These are phyloP conservation scores for Spathaspora girioi DNA, from an alignment of 805 yeast species.

Conservation along the genomic window DNA sequence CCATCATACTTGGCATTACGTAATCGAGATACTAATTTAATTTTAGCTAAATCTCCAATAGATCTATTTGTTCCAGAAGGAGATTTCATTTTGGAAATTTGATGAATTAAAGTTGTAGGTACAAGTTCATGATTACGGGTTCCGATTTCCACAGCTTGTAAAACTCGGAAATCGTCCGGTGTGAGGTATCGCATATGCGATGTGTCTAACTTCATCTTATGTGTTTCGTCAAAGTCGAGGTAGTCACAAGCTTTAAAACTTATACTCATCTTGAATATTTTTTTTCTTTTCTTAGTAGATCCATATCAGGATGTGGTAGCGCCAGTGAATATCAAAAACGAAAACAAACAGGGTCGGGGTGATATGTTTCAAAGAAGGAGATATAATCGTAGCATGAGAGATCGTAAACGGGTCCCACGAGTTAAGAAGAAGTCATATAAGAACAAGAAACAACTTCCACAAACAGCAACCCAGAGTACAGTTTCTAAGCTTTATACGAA, in stretches of 20 bases:
- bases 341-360: not conserved
- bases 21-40: conserved; percentile 69
- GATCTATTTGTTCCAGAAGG: conserved; percentile 74
- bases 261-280: not conserved
- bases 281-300: not conserved
- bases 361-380: not conserved
- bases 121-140: conserved; percentile 92
- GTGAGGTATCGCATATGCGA: conserved; percentile 91
- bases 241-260: not conserved
- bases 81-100: conserved; percentile 72
- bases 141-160: conserved; percentile 87
- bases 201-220: conserved; percentile 82
- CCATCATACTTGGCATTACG: conserved; percentile 96
- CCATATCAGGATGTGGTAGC: not conserved
- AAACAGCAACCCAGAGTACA: not conserved
- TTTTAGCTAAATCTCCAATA: conserved; percentile 82
- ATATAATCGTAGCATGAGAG: not conserved
- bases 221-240: not conserved
- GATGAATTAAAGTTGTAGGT: conserved; percentile 80
- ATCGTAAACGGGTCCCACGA: not conserved
- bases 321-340: not conserved
- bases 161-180: conserved; percentile 83
- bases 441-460: not conserved
- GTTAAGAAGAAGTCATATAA: not conserved
- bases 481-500: not conserved